Evolutionary conservation across 345 rosid genomes (phyloP), one percentile per base, ranked within the genome.

Genomic region (Eucalyptus curtisii): DNA sequence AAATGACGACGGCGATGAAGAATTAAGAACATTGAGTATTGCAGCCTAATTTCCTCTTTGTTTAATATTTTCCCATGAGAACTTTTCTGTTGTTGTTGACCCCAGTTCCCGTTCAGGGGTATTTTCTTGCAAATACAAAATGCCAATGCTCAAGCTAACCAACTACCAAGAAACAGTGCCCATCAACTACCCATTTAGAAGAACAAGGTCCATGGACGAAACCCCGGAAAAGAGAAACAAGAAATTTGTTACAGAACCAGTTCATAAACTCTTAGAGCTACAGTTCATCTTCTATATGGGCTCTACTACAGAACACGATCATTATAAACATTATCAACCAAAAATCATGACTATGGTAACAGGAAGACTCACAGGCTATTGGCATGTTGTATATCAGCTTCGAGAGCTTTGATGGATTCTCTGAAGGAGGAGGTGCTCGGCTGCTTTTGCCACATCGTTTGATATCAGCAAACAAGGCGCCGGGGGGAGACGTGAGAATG

Each of bases 371-470:
- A 95, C 96, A 95, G 89, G 90, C 50, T 89, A 91, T 95, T 95
- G 90, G 96, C 96, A 93, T 94, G 96, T 42, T 95, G 95, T 49
- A 95, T 90, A 89, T 95, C 96, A 87, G 93, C 95, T 91, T 95
- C 96, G 88, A 95, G 95, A 80, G 91, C 93, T 88, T 92, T 94
- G 49, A 95, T 93, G 89, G 96, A 95, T 91, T 95, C 96, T 89
- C 92, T 93, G 88, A 89, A 94, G 85, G 93, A 90, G 49, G 95
- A 91, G 76, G 88, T 92, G 88, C 80, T 87, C 71, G 90, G 92
- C 89, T 90, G 95, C 89, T 92, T 91, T 85, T 92, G 94, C 93
- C 92, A 90, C 96, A 95, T 95, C 82, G 79, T 57, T 66, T 88
- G 89, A 59, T 59, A 82, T 14, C 8, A 31, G 12, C 68, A 86